A percentile compares a stretch with the other conserved stretches of the same genome.
These are phyloP conservation scores for Phytophthora chlamydospora DNA, from an alignment of 352 stramenopile species.

Conservation along the genomic window DNA sequence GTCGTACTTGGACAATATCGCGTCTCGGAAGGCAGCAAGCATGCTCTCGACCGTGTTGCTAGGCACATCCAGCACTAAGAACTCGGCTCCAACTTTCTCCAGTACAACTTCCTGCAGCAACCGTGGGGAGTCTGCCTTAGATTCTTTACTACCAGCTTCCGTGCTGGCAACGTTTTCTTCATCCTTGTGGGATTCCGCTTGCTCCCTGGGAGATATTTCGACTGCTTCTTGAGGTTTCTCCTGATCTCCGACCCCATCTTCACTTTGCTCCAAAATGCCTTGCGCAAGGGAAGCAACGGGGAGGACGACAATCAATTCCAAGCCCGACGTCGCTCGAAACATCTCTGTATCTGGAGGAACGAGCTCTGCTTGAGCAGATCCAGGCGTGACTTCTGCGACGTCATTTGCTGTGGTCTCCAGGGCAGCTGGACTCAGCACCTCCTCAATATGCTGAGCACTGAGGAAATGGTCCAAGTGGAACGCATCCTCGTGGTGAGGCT, in stretches of 20 bases:
- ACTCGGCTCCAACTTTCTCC: constrained; percentile 41
- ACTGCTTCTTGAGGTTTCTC: not conserved
- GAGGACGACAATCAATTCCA: constrained; percentile 32
- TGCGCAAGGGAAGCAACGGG: constrained; percentile 34
- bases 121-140: constrained; percentile 1
- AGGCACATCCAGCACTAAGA: constrained; percentile 42
- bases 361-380: constrained; percentile 2
- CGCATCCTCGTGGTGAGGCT: constrained; percentile 4
- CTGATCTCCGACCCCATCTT: constrained; percentile 16
- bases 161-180: not conserved
- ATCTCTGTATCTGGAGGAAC: constrained; percentile 9
- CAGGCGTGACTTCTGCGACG: not conserved
- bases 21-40: constrained; percentile 44
- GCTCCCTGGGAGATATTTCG: constrained; percentile 8
- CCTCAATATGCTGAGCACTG: constrained; percentile 55
- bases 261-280: constrained; percentile 38
- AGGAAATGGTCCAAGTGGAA: constrained; percentile 62
- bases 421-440: constrained; percentile 29
- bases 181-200: not conserved
- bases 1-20: constrained; percentile 56
- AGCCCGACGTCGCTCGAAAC: constrained; percentile 27
- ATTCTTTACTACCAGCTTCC: constrained; percentile 1
- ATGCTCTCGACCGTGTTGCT: constrained; percentile 26
- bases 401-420: not conserved
- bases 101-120: constrained; percentile 18